A percentile compares a stretch with the other conserved stretches of the same genome.
These are phyloP conservation scores for Blastobotrys illinoisensis DNA, from an alignment of 1,139 yeast genomes.

Conservation along the genomic window DNA sequence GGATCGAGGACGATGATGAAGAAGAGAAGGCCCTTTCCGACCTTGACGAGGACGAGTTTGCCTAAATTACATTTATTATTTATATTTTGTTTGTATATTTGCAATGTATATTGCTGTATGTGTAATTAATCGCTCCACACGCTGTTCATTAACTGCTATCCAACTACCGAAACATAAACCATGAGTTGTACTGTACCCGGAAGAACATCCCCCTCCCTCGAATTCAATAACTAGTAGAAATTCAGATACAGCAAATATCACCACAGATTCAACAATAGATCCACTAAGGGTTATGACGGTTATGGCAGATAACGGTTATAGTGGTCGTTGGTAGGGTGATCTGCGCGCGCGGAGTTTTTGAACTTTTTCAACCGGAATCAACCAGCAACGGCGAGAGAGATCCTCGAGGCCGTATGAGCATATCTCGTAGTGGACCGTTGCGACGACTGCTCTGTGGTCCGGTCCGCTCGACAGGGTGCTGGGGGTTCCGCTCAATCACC, in stretches of 20 bases:
- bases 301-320: too few relatives aligned
- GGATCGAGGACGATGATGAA: constrained; percentile 16
- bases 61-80: constrained; percentile 4
- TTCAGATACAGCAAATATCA: too few relatives aligned
- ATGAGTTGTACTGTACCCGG: too few relatives aligned
- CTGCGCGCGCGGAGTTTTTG: not conserved
- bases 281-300: too few relatives aligned
- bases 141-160: too few relatives aligned
- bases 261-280: too few relatives aligned
- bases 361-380: not conserved
- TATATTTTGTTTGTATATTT: not conserved
- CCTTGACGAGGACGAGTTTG: constrained; percentile 23
- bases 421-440: not conserved
- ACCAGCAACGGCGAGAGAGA: not conserved
- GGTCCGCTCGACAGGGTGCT: constrained; percentile 1
- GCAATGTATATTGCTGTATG: not conserved
- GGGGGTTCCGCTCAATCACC: not conserved
- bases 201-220: too few relatives aligned
- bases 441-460: not conserved
- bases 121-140: not conserved
- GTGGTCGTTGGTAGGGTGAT: too few relatives aligned
- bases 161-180: too few relatives aligned
- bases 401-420: not conserved
- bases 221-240: too few relatives aligned
- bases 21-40: constrained; percentile 26